Conservation (phyloP, 2,329 filamentous ascomycete species). For the Exophiala viscosa region DNA sequence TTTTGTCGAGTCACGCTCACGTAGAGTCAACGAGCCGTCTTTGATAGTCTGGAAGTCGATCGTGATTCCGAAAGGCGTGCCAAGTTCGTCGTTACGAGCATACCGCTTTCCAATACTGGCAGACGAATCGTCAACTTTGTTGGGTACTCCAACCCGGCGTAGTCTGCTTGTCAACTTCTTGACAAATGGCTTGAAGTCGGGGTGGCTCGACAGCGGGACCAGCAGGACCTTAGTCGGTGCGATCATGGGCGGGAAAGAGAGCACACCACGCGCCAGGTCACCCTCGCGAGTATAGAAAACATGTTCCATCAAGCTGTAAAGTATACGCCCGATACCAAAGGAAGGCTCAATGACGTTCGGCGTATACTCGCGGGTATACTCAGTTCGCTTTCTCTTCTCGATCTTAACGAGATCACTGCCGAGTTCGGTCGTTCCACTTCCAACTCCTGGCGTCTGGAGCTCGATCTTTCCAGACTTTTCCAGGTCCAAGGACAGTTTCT, state of each 20-base stretch:
- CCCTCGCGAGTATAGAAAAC: conserved; percentile 86
- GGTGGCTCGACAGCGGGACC: conserved; percentile 78
- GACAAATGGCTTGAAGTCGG: conserved; percentile 74
- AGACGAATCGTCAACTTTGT: conserved; percentile 82
- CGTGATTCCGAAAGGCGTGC: conserved; percentile 89
- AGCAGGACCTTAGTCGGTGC: conserved; percentile 96
- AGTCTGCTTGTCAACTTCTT: conserved; percentile 71
- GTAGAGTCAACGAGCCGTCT: conserved; percentile 78
- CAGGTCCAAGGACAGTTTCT: conserved; percentile 72
- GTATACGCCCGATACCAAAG: conserved; percentile 91
- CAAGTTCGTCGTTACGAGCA: conserved; percentile 89
- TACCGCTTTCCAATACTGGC: conserved; percentile 94
- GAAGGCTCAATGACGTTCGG: conserved; percentile 97
- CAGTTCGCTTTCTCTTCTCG: conserved; percentile 74
- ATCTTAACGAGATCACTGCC: conserved; percentile 76
- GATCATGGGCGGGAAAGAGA: conserved; percentile 71
- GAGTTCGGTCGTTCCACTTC: conserved; percentile 72
- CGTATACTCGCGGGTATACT: conserved; percentile 85
- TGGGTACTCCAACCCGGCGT: conserved; percentile 72
- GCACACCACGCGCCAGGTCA: conserved; percentile 78
- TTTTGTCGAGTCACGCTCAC: conserved; percentile 85
- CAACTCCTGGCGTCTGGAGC: conserved; percentile 66
- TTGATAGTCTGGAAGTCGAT: conserved; percentile 94
- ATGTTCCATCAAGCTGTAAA: conserved; percentile 92
- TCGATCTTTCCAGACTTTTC: conserved; percentile 69